Conservation (phyloP, 805 yeast genomes). For the Wickerhamomyces kurtzmanii region DNA sequence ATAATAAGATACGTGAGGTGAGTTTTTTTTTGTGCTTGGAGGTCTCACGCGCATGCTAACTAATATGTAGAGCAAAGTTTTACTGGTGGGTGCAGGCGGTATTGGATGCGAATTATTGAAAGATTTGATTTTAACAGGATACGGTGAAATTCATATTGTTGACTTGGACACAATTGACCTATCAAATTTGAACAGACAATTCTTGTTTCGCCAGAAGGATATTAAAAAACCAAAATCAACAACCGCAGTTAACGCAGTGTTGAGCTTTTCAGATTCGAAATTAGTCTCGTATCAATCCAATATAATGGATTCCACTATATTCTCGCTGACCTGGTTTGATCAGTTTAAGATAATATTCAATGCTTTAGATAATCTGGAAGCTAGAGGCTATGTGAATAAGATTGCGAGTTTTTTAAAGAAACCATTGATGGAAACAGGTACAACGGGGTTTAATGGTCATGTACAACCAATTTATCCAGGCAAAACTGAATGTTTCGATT, state of each 20-base stretch:
- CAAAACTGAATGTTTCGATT: slow-evolving; percentile 85
- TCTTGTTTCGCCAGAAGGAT: slow-evolving; percentile 80
- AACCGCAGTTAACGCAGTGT: slow-evolving; percentile 80
- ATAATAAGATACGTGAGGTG: no score
- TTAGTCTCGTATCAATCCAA: slow-evolving; percentile 79
- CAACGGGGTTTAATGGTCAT: slow-evolving; percentile 92
- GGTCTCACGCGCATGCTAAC: slow-evolving; percentile 7
- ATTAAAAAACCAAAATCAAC: slow-evolving; percentile 81
- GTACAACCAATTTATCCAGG: slow-evolving; percentile 85
- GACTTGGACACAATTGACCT: slow-evolving; percentile 93
- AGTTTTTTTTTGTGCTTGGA: no score
- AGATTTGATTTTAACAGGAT: slow-evolving; percentile 67
- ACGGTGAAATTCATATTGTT: slow-evolving; percentile 83
- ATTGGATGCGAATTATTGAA: slow-evolving; percentile 90
- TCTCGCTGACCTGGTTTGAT: slow-evolving; percentile 68
- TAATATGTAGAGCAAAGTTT: slow-evolving; percentile 36
- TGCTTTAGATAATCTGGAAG: slow-evolving; percentile 90
- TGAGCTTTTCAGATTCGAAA: slow-evolving; percentile 55
- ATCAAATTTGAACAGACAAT: slow-evolving; percentile 88
- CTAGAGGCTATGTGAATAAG: slow-evolving; percentile 81
- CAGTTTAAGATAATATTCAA: slow-evolving; percentile 78
- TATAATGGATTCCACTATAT: slow-evolving; percentile 65
- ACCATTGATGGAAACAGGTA: slow-evolving; percentile 88
- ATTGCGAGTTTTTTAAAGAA: slow-evolving; percentile 64
- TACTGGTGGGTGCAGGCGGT: slow-evolving; percentile 94